Percentiles rank a stretch among this genome's conserved stretches.
These are phyloP conservation scores for Candida rishiriensis DNA, from an alignment of 805 yeast genomes.

Conservation along the genomic window DNA sequence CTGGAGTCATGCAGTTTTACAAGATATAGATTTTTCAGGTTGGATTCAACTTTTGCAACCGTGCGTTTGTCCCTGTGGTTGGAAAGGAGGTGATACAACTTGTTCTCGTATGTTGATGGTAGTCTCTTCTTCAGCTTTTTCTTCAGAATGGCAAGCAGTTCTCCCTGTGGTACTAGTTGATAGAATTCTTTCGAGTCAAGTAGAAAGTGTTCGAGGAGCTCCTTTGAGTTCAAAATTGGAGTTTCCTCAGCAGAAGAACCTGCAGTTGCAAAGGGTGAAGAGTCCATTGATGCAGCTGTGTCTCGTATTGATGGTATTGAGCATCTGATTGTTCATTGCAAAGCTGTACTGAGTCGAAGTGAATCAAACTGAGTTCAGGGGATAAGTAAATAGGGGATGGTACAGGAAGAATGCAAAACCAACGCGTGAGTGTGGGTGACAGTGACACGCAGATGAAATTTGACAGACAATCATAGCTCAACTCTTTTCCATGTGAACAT, in stretches of 20 bases:
- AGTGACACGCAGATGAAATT: too few species aligned
- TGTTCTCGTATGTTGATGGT: slow-evolving; percentile 1
- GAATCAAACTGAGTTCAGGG: too few species aligned
- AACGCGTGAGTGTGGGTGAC: too few species aligned
- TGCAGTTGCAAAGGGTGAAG: too few species aligned
- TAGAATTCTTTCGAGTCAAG: slow-evolving; percentile 17
- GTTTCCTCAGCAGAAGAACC: not conserved
- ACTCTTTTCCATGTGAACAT: too few species aligned
- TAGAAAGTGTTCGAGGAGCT: slow-evolving; percentile 20
- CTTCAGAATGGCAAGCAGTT: slow-evolving; percentile 15
- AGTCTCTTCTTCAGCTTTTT: slow-evolving; percentile 5
- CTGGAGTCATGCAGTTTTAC: slow-evolving; percentile 5
- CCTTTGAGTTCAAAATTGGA: slow-evolving; percentile 12
- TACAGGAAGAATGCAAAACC: too few species aligned
- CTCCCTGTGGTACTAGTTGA: slow-evolving; percentile 18
- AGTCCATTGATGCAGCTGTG: too few species aligned
- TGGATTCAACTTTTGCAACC: slow-evolving; percentile 8
- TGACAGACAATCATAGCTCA: too few species aligned
- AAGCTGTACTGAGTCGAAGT: too few species aligned
- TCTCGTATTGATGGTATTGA: too few species aligned
- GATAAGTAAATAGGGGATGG: too few species aligned
- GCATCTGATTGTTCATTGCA: too few species aligned
- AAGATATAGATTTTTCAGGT: slow-evolving; percentile 11
- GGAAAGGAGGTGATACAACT: slow-evolving; percentile 15
- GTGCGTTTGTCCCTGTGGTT: slow-evolving; percentile 10